Evolutionary conservation across 2,329 filamentous ascomycete genomes (phyloP).

Genomic region (Aureobasidium musti): DNA sequence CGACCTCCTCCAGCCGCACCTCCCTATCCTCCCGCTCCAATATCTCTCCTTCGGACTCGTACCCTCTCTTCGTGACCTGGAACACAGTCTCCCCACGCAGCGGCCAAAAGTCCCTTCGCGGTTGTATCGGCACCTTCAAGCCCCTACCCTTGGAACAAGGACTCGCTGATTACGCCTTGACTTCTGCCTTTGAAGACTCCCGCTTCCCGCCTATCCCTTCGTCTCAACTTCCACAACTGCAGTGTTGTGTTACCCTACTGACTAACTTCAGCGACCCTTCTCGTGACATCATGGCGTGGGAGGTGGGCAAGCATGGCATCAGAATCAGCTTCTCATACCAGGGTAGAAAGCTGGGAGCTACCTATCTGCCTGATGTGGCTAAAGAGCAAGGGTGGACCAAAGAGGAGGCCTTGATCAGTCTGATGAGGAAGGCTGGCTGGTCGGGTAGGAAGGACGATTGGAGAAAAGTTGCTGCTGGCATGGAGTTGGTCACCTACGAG

Average conservation of each 20-base stretch:
- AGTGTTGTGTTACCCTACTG: conserved; percentile 68
- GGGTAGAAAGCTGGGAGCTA: conserved; percentile 74
- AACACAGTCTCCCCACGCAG: conserved; percentile 64
- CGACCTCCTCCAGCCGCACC: conserved; percentile 53
- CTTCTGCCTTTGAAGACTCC: conserved; percentile 68
- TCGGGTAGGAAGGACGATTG: conserved; percentile 66
- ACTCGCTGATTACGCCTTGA: conserved; percentile 77
- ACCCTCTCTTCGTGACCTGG: conserved; percentile 93
- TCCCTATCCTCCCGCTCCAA: conserved; percentile 43
- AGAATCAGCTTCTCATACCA: conserved; percentile 80
- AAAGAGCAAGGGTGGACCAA: conserved; percentile 92
- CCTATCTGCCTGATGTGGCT: conserved; percentile 90
- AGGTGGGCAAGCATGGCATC: conserved; percentile 80
- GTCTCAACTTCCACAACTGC: conserved; percentile 67
- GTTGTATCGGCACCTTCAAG: conserved; percentile 96
- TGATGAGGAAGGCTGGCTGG: conserved; percentile 97
- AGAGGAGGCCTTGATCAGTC: conserved; percentile 83
- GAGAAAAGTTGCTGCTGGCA: conserved; percentile 68
- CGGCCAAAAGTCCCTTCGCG: conserved; percentile 70
- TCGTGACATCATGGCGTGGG: conserved; percentile 77
- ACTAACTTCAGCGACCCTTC: conserved; percentile 66
- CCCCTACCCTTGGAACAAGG: conserved; percentile 70
- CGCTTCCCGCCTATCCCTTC: conserved; percentile 66
- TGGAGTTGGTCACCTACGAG: conserved; percentile 82
- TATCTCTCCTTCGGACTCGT: conserved; percentile 38